These are phyloP conservation scores for Verticillium nonalfalfae DNA, from an alignment of 2,329 filamentous ascomycete species.

Conservation along the genomic window DNA sequence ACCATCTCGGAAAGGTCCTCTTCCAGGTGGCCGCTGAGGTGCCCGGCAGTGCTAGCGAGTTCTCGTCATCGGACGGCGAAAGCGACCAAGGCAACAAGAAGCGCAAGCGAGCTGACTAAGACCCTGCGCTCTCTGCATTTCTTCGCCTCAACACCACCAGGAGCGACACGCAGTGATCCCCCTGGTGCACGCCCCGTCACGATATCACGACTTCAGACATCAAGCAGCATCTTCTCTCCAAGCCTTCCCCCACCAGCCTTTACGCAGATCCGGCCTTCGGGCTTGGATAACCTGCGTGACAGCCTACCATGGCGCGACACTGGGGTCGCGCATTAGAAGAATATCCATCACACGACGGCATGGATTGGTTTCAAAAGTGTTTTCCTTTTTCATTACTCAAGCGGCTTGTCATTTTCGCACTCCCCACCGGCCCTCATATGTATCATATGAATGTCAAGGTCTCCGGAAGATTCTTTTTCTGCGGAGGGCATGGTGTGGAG, in stretches of 20 bases:
- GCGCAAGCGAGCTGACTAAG: slow-evolving; percentile 70
- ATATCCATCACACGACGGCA: slow-evolving; percentile 25
- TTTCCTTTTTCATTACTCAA: not conserved
- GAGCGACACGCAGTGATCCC: not conserved
- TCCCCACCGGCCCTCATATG: not conserved
- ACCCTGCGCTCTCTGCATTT: slow-evolving; percentile 1
- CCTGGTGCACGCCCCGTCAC: slow-evolving; percentile 23
- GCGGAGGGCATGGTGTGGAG: slow-evolving; percentile 7
- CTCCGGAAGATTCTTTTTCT: slow-evolving; percentile 10
- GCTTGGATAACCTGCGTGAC: slow-evolving; percentile 6
- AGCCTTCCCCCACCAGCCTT: slow-evolving; percentile 12
- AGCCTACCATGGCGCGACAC: slow-evolving; percentile 4
- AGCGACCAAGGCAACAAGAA: slow-evolving; percentile 62
- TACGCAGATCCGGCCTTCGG: slow-evolving; percentile 23
- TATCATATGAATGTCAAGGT: not conserved
- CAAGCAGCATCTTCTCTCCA: slow-evolving; percentile 10
- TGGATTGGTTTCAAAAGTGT: slow-evolving; percentile 12
- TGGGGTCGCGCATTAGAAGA: slow-evolving; percentile 8
- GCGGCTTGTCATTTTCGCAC: slow-evolving; percentile 12
- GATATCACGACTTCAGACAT: slow-evolving; percentile 15
- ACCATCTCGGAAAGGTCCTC: slow-evolving; percentile 66
- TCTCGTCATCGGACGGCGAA: slow-evolving; percentile 46
- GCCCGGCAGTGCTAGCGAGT: slow-evolving; percentile 57
- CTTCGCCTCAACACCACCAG: slow-evolving; percentile 7
- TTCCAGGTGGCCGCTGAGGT: slow-evolving; percentile 75